These are phyloP conservation scores for Hymenoscyphus infarciens DNA, from an alignment of 2,329 filamentous ascomycete genomes.

Conservation along the genomic window DNA sequence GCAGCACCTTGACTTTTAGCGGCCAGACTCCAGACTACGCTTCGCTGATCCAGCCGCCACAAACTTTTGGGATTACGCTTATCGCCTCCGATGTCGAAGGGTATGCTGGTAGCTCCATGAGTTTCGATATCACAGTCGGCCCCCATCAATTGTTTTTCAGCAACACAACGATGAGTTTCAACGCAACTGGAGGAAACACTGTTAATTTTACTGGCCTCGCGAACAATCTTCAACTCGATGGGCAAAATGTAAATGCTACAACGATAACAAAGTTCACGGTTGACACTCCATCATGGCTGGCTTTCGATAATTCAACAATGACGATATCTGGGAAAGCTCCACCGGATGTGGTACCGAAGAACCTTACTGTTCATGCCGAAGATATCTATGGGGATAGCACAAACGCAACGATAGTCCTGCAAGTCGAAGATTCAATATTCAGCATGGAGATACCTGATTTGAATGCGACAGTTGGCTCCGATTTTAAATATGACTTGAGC, in stretches of 20 bases:
- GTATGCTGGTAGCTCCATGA: constrained; percentile 63
- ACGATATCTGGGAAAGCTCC: constrained; percentile 63
- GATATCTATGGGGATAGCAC: constrained; percentile 60
- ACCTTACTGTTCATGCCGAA: constrained; percentile 57
- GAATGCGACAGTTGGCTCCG: constrained; percentile 28
- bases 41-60: constrained; percentile 62
- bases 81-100: constrained; percentile 78
- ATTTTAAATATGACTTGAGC: constrained; percentile 28
- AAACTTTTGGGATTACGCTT: constrained; percentile 67
- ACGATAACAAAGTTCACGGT: constrained; percentile 52
- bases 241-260: constrained; percentile 43
- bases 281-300: constrained; percentile 65
- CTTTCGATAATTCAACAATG: constrained; percentile 59
- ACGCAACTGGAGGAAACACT: constrained; percentile 50
- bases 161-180: constrained; percentile 52
- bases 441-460: constrained; percentile 20
- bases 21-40: constrained; percentile 66
- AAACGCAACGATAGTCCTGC: constrained; percentile 48
- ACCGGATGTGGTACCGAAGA: constrained; percentile 52
- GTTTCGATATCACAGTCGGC: constrained; percentile 70
- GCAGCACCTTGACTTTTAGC: constrained; percentile 59
- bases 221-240: constrained; percentile 55
- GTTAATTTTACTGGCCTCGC: constrained; percentile 52
- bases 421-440: constrained; percentile 25
- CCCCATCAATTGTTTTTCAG: constrained; percentile 65